Evolutionary conservation across 2,329 filamentous ascomycete genomes (phyloP).

Genomic region (Botrytis porri): DNA sequence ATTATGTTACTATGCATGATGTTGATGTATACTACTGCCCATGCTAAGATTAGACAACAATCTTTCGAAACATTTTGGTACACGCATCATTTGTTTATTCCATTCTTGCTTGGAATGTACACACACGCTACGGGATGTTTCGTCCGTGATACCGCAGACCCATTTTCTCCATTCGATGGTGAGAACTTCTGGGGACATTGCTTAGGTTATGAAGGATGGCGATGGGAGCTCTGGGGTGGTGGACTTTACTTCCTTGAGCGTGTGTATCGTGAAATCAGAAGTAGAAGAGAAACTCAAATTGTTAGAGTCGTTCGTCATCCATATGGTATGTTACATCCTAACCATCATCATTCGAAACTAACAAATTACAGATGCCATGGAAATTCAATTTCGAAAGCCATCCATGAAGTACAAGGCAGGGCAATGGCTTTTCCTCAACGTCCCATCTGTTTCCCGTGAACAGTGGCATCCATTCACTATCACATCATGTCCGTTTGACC

Average conservation of each 20-base stretch:
- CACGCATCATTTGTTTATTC: constrained; percentile 96
- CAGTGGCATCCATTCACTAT: constrained; percentile 99
- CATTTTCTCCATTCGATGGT: constrained; percentile 81
- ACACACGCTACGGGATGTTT: constrained; percentile 96
- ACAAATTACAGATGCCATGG: constrained; percentile 70
- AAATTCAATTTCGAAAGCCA: constrained; percentile 95
- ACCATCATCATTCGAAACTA: constrained; percentile 28
- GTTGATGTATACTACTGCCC: constrained; percentile 94
- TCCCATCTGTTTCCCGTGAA: constrained; percentile 80
- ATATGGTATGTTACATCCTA: constrained; percentile 59
- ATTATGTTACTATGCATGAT: constrained; percentile 99
- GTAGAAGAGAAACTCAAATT: constrained; percentile 80
- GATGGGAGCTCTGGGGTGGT: constrained; percentile 89
- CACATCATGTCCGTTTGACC: constrained; percentile 94
- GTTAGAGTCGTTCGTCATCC: constrained; percentile 93
- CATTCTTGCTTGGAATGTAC: constrained; percentile 89
- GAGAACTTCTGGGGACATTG: constrained; percentile 85
- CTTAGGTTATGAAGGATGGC: constrained; percentile 92
- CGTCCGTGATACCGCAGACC: constrained; percentile 73
- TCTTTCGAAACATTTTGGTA: constrained; percentile 99
- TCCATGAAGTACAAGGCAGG: constrained; percentile 98
- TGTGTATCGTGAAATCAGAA: constrained; percentile 85
- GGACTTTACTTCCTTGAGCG: constrained; percentile 84
- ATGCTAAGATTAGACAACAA: constrained; percentile 90
- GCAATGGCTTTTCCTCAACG: constrained; percentile 96